These are phyloP conservation scores for Stemphylium vesicarium DNA, from an alignment of 2,329 filamentous ascomycete genomes.

Conservation along the genomic window DNA sequence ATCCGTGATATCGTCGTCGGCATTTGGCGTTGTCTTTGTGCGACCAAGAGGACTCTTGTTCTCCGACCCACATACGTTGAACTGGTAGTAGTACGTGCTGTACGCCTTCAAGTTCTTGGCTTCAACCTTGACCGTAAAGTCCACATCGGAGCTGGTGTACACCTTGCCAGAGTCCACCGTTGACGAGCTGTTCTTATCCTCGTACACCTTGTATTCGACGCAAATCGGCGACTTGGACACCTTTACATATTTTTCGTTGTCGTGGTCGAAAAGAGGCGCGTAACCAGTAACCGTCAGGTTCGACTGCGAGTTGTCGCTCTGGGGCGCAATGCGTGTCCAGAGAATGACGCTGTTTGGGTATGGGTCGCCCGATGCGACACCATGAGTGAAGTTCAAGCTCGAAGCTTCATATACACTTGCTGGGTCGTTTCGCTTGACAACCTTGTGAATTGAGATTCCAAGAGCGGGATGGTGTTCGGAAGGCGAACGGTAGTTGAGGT, in stretches of 20 bases:
- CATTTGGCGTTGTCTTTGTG: conserved; percentile 71
- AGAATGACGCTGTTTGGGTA: conserved; percentile 50
- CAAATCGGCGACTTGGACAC: conserved; percentile 69
- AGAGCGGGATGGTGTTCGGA: conserved; percentile 68
- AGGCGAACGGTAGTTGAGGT: conserved; percentile 72
- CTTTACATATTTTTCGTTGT: conserved; percentile 59
- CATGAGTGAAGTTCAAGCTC: conserved; percentile 49
- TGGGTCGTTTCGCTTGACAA: conserved; percentile 59
- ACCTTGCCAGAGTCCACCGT: conserved; percentile 64
- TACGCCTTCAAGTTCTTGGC: conserved; percentile 67
- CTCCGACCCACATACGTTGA: conserved; percentile 69
- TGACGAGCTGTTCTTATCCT: conserved; percentile 53
- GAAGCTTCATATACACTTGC: conserved; percentile 27
- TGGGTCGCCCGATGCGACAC: conserved; percentile 56
- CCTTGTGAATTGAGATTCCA: conserved; percentile 68
- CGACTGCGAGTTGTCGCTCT: conserved; percentile 49
- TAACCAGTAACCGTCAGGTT: conserved; percentile 63
- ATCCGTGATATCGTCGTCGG: conserved; percentile 62
- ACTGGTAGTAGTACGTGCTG: conserved; percentile 74
- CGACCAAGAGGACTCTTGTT: conserved; percentile 68
- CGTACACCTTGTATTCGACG: conserved; percentile 67
- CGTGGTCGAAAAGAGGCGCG: conserved; percentile 61
- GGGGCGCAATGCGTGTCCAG: conserved; percentile 47
- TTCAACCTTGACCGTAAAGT: conserved; percentile 73
- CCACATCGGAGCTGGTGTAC: conserved; percentile 75